Evolutionary conservation across 2,329 filamentous ascomycete genomes (phyloP), one percentile per base, ranked within the genome.

Genomic region (Colletotrichum sp.): DNA sequence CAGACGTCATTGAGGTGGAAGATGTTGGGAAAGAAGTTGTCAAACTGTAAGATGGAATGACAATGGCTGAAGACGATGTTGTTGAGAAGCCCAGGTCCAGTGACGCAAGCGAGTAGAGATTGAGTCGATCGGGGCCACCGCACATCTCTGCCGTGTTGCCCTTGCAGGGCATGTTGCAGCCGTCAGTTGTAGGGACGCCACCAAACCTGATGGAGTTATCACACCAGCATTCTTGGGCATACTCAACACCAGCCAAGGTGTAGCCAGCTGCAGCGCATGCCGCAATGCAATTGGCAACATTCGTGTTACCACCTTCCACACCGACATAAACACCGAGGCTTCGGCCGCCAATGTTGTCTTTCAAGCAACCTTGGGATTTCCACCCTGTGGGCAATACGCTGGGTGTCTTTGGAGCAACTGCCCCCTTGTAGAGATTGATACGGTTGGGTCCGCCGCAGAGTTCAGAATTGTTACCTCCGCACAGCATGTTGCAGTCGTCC

Each of bases 391-490:
- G 64, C 16, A 67, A 15, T 0, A 52, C 39, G 24, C 64, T 67
- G 4, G 8, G 73, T 77, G 12, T 71, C 72, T 67, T 55, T 8
- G 64, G 39, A 18, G 39, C 48, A n/a, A 44, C 18, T 69, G 79
- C 76, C 72, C 82, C 80, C 76, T 82, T 79, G 80, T 84, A 85
- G 16, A 85, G 81, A 70, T 82, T 81, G 13, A 85, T 79, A 22
- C 83, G 80, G 76, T 81, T 79, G 66, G 80, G 77, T 3, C 80
- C 83, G 69, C 83, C 83, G 75, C 84, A 85, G 80, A 80, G 8
- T n/a, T 48, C 39, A 6, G 18, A n/a, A 18, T n/a, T 48, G 39
- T 48, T 48, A 12, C 18, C 39, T 6, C 39, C 39, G 18, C 39
- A 48, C 3, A 48, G 39, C 39, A 48, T 48, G 18, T 48, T 48